A percentile compares a stretch with the other conserved stretches of the same genome.
Conservation (phyloP, 2,329 filamentous ascomycete genomes). For the Cladosporium oxysporum region DNA sequence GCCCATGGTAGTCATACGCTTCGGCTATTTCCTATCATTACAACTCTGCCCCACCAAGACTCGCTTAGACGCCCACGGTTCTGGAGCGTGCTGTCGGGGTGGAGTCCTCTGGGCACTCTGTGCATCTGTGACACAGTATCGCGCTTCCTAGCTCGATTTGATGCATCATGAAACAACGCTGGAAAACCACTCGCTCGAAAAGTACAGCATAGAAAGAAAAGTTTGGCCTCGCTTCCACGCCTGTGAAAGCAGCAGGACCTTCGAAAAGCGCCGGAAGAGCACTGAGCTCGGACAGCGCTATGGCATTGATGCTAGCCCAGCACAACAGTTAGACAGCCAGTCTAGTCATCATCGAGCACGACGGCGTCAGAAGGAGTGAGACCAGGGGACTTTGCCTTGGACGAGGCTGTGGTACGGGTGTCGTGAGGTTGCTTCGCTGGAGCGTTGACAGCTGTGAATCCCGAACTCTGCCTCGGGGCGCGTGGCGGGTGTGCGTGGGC, state of each 20-base stretch:
- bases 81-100: background rate
- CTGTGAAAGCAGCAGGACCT: background rate
- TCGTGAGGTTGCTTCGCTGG: background rate
- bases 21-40: background rate
- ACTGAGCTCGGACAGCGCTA: background rate
- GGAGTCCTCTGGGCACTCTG: background rate
- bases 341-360: slow-evolving; percentile 6
- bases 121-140: background rate
- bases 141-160: too few species aligned
- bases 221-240: background rate
- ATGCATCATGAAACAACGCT: background rate
- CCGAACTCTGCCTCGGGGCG: background rate
- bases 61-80: background rate
- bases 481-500: slow-evolving; percentile 1
- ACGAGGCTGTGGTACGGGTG: background rate
- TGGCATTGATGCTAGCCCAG: background rate
- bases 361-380: slow-evolving; percentile 1
- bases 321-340: too few species aligned
- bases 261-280: background rate
- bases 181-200: background rate
- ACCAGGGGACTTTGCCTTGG: background rate
- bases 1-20: background rate
- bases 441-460: slow-evolving; percentile 24
- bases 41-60: background rate
- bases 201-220: background rate